Base-by-base conservation (phyloP, 108 stramenopile genomes). In the Parietichytrium sp. region DNA sequence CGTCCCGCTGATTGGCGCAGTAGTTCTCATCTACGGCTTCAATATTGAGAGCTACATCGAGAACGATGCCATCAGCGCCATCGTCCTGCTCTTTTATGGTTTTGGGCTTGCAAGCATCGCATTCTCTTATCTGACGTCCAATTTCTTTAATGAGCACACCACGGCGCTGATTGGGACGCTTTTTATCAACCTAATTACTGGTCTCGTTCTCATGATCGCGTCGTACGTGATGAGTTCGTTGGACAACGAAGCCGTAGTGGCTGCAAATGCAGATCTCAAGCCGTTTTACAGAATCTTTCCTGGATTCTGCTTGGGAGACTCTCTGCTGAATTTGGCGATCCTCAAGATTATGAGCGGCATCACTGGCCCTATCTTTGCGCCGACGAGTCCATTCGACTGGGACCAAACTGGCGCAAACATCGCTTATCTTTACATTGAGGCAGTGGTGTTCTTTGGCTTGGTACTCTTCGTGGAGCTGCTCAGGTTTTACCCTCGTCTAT, bases 151-250 rank as follows among this genome's bases (percentile, higher is more conserved):
- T 25, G 54, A 77, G 13, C 89, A 88, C 31, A 83, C 85, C 23
- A 86, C 86, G 10, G 90, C 90, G 47, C 89, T 89, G 83, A 84
- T 83, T 42, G 47, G 86, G 85, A 77, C 86, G 29, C 81, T 91
- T 12, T 88, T 91, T 83, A 48, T 88, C 54, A 91, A 91, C 49
- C 90, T 91, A 47, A 29, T 91, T 3, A 89, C 89, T 15, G 90
- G 89, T 0, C 80, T 91, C 7, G 86, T 81, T 13, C 84, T 88
- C 29, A 87, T 89, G 86, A 84, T 91, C 31, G 83, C 85, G 4
- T 87, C 85, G 15, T 89, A 87, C 48, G 88, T 91, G 3, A 88
- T 91, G 6, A 81, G 78, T 27, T 51, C 83, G 3, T 48, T 91
- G 12, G 85, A 89, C 16, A 26, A 26, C 18, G 26, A 48, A 26